Percentiles rank a stretch among this genome's conserved stretches.
phyloP scores from a whole-genome alignment of 2,329 filamentous ascomycete species.

The Ophiognomonia clavigignenti-juglandacearum region DNA sequence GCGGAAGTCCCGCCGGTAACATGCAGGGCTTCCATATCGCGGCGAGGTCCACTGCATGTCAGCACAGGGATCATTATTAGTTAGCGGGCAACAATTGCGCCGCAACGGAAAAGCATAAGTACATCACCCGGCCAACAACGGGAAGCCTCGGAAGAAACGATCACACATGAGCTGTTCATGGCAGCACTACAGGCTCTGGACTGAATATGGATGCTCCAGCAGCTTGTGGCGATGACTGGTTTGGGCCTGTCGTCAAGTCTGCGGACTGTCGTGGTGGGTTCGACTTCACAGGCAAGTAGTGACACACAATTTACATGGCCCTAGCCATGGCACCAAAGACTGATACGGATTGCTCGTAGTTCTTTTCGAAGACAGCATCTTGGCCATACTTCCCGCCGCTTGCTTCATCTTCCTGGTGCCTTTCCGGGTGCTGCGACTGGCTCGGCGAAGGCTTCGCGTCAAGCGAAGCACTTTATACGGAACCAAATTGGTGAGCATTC shows the following conservation, averaged over 20 bases:
- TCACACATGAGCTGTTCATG: neutral
- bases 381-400: slow-evolving; percentile 11
- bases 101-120: neutral
- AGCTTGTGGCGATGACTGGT: slow-evolving; percentile 12
- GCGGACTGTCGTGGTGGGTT: slow-evolving; percentile 13
- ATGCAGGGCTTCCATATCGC: no score
- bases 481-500: slow-evolving; percentile 3
- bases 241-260: slow-evolving; percentile 12
- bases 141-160: no score
- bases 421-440: slow-evolving; percentile 1
- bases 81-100: neutral
- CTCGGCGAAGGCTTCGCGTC: slow-evolving; percentile 2
- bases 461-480: slow-evolving; percentile 6
- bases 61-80: no score
- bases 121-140: neutral
- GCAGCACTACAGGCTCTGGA: neutral
- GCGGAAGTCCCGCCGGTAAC: no score
- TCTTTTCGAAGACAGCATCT: slow-evolving; percentile 13
- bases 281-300: slow-evolving; percentile 13
- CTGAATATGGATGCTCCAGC: neutral
- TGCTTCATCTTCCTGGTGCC: slow-evolving; percentile 12
- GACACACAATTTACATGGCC: neutral
- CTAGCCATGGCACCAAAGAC: neutral
- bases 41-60: no score
- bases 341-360: slow-evolving; percentile 1